Evolutionary conservation across 2,329 filamentous ascomycete species (phyloP), one percentile per base, ranked within the genome.

Genomic region (Hortaea sp.): DNA sequence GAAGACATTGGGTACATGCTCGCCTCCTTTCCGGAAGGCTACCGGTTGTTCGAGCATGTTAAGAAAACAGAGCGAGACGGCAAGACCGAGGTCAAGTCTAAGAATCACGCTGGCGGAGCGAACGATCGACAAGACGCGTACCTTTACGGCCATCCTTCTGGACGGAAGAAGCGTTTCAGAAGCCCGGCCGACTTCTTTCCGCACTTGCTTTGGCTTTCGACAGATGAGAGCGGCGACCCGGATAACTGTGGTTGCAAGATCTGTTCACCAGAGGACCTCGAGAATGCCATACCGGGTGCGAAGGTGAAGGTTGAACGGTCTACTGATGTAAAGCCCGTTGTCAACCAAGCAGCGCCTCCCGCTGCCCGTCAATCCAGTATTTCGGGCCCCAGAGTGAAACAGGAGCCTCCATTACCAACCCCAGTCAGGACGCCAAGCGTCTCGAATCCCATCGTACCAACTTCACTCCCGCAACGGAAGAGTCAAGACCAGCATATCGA

Each of bases 151-250:
- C 76, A 80, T 56, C 77, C 76, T 2, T 63, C 69, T 40, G 77
- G 76, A 11, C 67, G 72, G 12, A 74, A 71, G 59, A 79, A 78
- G 62, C 69, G 76, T 42, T 81, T 73, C 57, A 63, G 77, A 45
- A 79, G 75, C 55, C 76, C 77, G 0, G 70, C 69, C 43, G 77
- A 80, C 51, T 80, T 80, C 64, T 77, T 78, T 50, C 75, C 74
- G 2, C 77, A 81, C 57, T 62, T 80, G 3, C 59, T 78, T 1
- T 78, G 77, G 75, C 69, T 81, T 1, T 66, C 64, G 41, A 73
- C 71, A 13, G 77, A 79, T 52, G 67, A 71, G 49, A 66, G 64
- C 32, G 72, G 69, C 39, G 74, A 79, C 51, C 66, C 66, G 41
- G 66, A 70, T 49, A 79, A 80, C 53, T 79, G 76, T 62, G 66